Percentiles rank a stretch among this genome's conserved stretches.
These are phyloP conservation scores for Aegilops tauschii DNA, from an alignment of 176 grass and related monocot species.

Conservation along the genomic window DNA sequence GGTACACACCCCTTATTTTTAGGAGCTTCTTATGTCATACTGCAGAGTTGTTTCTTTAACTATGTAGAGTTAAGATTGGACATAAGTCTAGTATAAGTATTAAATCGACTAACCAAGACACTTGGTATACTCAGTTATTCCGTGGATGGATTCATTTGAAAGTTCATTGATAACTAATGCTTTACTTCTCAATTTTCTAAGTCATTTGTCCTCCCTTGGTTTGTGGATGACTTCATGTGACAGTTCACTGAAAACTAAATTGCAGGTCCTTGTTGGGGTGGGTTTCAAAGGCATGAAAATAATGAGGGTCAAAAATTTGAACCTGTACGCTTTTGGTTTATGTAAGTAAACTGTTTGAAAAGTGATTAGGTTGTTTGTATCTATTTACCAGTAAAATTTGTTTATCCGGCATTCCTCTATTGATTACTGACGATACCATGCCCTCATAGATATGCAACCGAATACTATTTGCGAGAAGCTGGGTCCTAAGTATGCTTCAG, in stretches of 20 bases:
- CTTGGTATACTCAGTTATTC: neutral
- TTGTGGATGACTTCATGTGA: constrained; percentile 1
- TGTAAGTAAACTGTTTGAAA: constrained; percentile 54
- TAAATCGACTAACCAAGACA: neutral
- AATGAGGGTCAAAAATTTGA: constrained; percentile 81
- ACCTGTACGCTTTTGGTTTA: constrained; percentile 96
- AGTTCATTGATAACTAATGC: neutral
- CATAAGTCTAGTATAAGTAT: neutral
- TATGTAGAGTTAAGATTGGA: neutral
- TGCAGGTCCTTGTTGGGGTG: constrained; percentile 88
- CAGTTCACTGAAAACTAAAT: constrained; percentile 22
- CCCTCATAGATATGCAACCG: constrained; percentile 77
- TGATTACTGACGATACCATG: constrained; percentile 8
- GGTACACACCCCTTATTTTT: constrained; percentile 31
- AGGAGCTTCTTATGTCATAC: neutral
- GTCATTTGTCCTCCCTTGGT: constrained; percentile 6
- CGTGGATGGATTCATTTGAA: neutral
- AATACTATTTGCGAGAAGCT: constrained; percentile 81
- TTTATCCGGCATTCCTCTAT: neutral
- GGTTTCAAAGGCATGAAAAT: constrained; percentile 88
- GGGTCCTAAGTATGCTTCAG: constrained; percentile 84
- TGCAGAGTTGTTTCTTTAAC: neutral
- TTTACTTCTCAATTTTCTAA: neutral
- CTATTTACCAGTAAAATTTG: neutral
- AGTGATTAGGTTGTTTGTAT: neutral